Conservation (phyloP, 2,329 filamentous ascomycete genomes). For the Cercospora zeina region DNA sequence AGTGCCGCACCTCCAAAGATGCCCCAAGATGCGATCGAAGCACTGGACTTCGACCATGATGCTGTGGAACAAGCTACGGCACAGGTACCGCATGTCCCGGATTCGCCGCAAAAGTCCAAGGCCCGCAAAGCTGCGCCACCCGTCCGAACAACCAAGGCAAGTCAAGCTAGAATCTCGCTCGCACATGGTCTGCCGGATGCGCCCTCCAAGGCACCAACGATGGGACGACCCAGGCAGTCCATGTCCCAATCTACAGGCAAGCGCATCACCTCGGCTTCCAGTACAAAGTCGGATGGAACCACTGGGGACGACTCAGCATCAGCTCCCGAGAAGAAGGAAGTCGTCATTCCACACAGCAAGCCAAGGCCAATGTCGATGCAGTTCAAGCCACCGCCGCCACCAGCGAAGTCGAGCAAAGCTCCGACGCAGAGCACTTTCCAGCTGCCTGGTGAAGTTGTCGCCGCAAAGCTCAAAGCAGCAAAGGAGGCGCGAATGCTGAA, state of each 20-base stretch:
- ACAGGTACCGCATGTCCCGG: constrained; percentile 38
- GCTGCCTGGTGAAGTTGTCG: constrained; percentile 55
- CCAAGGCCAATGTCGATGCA: constrained; percentile 51
- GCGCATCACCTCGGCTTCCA: constrained; percentile 26
- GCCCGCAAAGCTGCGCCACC: constrained; percentile 32
- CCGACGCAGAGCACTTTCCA: constrained; percentile 54
- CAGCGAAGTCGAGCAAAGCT: constrained; percentile 53
- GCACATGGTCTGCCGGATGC: constrained; percentile 34
- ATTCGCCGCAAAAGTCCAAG: constrained; percentile 35
- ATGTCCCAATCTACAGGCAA: constrained; percentile 23
- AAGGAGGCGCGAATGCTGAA: constrained; percentile 51
- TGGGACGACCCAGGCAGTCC: constrained; percentile 26
- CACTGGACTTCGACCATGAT: constrained; percentile 55
- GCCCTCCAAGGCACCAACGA: constrained; percentile 24
- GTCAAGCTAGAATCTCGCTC: constrained; percentile 37
- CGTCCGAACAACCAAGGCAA: constrained; percentile 38
- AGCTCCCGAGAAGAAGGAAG: constrained; percentile 32
- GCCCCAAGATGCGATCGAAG: constrained; percentile 51
- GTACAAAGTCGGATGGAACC: constrained; percentile 19
- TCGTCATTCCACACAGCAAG: constrained; percentile 44
- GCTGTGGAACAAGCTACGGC: constrained; percentile 50
- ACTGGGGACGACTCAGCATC: constrained; percentile 1
- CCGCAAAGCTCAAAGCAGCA: constrained; percentile 55
- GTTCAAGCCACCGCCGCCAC: constrained; percentile 51
- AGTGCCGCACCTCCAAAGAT: constrained; percentile 13